Evolutionary conservation across 2,329 filamentous ascomycete species (phyloP).

Genomic region (Diaporthe ilicicola): DNA sequence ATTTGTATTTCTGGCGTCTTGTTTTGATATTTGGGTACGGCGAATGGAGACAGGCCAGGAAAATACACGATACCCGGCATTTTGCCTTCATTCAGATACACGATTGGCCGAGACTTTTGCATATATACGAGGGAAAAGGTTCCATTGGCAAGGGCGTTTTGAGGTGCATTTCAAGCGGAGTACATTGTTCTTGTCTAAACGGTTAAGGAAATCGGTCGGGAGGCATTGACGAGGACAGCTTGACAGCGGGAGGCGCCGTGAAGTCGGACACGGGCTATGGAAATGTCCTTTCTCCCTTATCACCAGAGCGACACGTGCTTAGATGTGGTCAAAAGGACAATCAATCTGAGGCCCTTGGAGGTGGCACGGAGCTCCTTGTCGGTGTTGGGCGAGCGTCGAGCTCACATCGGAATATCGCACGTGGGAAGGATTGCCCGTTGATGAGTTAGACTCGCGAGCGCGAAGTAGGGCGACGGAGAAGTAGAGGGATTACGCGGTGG

Average conservation of each 20-base stretch:
- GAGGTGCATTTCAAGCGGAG: constrained; percentile 12
- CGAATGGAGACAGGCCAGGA: constrained; percentile 25
- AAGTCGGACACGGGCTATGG: not conserved
- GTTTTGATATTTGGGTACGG: not conserved
- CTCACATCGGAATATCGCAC: not conserved
- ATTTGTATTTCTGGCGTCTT: not conserved
- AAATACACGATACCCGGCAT: constrained; percentile 35
- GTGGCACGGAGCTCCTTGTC: not conserved
- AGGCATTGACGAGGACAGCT: not conserved
- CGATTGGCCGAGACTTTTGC: constrained; percentile 9
- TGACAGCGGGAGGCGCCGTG: not conserved
- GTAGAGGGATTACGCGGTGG: not conserved
- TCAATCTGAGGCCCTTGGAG: not conserved
- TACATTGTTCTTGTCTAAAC: not conserved
- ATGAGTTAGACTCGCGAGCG: not conserved
- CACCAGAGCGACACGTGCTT: not conserved
- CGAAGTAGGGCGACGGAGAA: not conserved
- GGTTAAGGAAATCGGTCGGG: not conserved
- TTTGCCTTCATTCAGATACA: constrained; percentile 21
- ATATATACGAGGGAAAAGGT: not conserved
- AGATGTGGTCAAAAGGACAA: not conserved
- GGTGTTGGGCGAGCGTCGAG: not conserved
- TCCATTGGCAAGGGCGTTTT: constrained; percentile 17
- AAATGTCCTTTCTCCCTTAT: not conserved
- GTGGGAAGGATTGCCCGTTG: not conserved